phyloP scores from a whole-genome alignment of 306 rosid genomes.

The Adenanthera pavonina region DNA sequence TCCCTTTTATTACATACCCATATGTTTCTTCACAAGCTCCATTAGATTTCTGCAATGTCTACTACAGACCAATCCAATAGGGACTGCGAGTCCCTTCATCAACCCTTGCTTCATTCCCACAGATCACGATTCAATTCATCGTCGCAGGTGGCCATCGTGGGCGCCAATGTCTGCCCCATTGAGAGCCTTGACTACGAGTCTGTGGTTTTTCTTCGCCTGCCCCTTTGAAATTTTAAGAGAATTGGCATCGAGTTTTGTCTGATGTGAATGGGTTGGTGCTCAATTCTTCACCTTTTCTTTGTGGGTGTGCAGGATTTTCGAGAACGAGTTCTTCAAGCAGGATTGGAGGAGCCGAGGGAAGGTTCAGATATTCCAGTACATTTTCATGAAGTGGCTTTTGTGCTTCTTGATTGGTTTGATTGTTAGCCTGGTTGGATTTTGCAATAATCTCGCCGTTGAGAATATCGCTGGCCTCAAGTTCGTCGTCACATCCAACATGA shows the following conservation, averaged over 20 bases:
- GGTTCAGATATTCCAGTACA: conserved; percentile 64
- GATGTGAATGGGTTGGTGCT: not conserved
- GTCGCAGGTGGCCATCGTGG: conserved; percentile 94
- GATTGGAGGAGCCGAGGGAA: conserved; percentile 84
- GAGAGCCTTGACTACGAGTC: conserved; percentile 98
- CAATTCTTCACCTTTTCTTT: not conserved
- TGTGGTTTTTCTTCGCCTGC: conserved; percentile 36
- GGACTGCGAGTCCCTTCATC: conserved; percentile 50
- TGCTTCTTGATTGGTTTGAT: conserved; percentile 71
- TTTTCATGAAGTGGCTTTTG: conserved; percentile 76
- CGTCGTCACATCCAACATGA: conserved; percentile 87
- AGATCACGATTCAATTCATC: conserved; percentile 58
- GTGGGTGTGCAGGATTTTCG: conserved; percentile 65
- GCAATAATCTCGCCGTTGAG: conserved; percentile 89
- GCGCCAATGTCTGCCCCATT: conserved; percentile 87
- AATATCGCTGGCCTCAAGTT: conserved; percentile 92
- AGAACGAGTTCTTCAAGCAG: conserved; percentile 87
- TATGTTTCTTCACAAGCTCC: not conserved
- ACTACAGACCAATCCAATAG: conserved; percentile 31
- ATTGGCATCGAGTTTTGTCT: not conserved
- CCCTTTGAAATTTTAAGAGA: not conserved
- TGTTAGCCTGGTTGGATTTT: conserved; percentile 75
- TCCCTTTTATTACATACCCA: not conserved
- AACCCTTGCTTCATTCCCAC: conserved; percentile 57
- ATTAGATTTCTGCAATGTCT: conserved; percentile 33